These are phyloP conservation scores for Phoma sp. DNA, from an alignment of 2,329 filamentous ascomycete species.

Conservation along the genomic window DNA sequence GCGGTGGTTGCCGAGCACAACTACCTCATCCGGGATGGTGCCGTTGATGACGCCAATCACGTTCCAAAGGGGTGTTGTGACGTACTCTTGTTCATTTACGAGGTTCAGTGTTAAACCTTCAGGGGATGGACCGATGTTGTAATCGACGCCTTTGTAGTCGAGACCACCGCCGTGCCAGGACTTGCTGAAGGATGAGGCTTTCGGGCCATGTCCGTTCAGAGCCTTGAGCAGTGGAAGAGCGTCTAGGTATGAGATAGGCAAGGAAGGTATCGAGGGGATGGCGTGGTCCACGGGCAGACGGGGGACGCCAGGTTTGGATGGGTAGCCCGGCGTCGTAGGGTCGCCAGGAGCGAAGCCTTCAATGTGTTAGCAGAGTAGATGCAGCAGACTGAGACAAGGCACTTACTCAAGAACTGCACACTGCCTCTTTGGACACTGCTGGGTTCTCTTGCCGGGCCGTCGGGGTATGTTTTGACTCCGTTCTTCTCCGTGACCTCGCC, in stretches of 20 bases:
- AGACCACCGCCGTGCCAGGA: constrained; percentile 78
- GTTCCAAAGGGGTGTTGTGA: constrained; percentile 66
- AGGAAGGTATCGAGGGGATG: constrained; percentile 85
- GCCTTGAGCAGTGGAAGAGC: constrained; percentile 87
- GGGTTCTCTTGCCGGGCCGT: constrained; percentile 86
- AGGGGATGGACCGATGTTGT: constrained; percentile 85
- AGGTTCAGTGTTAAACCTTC: constrained; percentile 65
- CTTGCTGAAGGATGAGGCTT: constrained; percentile 74
- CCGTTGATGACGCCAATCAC: constrained; percentile 93
- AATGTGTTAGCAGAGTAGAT: constrained; percentile 19
- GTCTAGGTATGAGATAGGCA: constrained; percentile 89
- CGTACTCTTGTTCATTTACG: constrained; percentile 59
- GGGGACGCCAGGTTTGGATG: constrained; percentile 87
- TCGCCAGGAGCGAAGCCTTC: constrained; percentile 70
- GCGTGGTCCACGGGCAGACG: constrained; percentile 73
- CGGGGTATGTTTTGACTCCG: constrained; percentile 79
- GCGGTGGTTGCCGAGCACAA: constrained; percentile 90
- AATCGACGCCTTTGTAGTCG: constrained; percentile 79
- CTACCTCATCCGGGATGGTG: constrained; percentile 80
- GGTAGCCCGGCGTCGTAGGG: constrained; percentile 92
- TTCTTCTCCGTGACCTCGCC: constrained; percentile 81
- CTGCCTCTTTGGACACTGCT: constrained; percentile 91
- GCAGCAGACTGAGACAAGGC: too few species aligned
- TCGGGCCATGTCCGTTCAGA: constrained; percentile 86
- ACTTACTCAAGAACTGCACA: constrained; percentile 65